Base-by-base conservation (phyloP, 2,329 filamentous ascomycete species). In the Fusarium tanahbumbuense region DNA sequence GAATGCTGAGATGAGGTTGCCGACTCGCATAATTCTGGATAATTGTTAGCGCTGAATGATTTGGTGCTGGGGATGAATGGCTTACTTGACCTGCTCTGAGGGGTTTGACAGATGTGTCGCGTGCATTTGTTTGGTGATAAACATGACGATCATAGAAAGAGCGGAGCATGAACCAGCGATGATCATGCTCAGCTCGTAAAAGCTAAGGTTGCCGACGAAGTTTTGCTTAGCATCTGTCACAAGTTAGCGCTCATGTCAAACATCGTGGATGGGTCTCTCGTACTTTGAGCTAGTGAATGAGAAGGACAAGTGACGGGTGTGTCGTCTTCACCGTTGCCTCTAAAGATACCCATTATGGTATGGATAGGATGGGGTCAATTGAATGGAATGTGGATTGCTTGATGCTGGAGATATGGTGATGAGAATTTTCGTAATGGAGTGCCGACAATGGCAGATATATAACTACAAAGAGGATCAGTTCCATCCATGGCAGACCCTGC, bases 71-170 rank as follows among this genome's bases (percentile, higher is more conserved):
- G n/a, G 2, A 18, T 10, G 3, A 20, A 13, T n/a, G 5, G 6
- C 46, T 8, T 65, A 74, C 72, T 74, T 74, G 45, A 73, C 52
- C 44, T 74, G 72, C n/a, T 74, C 72, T 5, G 56, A 46, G 0
- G 70, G 72, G 10, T 73, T 73, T 1, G 60, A 65, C 1, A 73
- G 63, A 25, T 74, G 72, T 0, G 72, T 70, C 3, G 68, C 68
- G 28, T 74, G 72, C 13, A 74, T 55, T 16, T 63, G 49, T 3
- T 63, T 59, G 13, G 48, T 63, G 18, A 42, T 41, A 8, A 74
- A 48, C 49, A 74, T 74, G 15, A 69, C 60, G 1, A 67, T 12
- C 3, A 72, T 53, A 5, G 62, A 23, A 20, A 73, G 50, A 2
- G 62, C 70, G 12, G 67, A 52, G n/a, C 72, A 74, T 2, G 60